Evolutionary conservation across 352 stramenopile genomes (phyloP).

Genomic region (Saprolegnia diclina): DNA sequence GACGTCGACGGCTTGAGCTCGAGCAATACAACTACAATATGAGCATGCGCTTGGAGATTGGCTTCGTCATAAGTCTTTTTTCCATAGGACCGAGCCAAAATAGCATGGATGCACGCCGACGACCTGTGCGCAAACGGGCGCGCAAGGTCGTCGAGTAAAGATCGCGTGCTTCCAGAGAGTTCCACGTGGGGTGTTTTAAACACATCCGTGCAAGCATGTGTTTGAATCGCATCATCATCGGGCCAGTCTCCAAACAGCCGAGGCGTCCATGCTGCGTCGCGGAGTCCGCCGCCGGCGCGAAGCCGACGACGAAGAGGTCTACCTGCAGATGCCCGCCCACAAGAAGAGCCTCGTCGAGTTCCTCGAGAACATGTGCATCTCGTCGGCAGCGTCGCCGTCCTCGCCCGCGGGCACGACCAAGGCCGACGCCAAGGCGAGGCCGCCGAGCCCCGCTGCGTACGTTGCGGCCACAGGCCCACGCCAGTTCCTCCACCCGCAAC

Average conservation of each 20-base stretch:
- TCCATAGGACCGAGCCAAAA: too few species aligned
- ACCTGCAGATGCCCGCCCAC: conserved; percentile 14
- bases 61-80: too few species aligned
- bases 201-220: neutral
- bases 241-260: neutral
- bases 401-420: neutral
- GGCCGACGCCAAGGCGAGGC: neutral
- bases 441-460: conserved; percentile 1
- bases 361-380: conserved; percentile 21
- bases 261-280: neutral
- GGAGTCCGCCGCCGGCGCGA: conserved; percentile 9
- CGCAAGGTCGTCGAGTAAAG: too few species aligned
- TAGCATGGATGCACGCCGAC: too few species aligned
- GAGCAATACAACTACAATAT: too few species aligned
- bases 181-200: neutral
- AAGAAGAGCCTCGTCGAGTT: conserved; percentile 21
- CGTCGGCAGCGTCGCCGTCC: neutral
- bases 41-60: too few species aligned
- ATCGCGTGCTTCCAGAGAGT: too few species aligned
- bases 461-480: conserved; percentile 16
- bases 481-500: conserved; percentile 9
- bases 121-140: too few species aligned
- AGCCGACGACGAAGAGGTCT: conserved; percentile 10
- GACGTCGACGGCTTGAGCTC: too few species aligned
- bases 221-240: neutral